Base-by-base conservation (phyloP, 495 filamentous ascomycete genomes). In the Penicillium goetzii region DNA sequence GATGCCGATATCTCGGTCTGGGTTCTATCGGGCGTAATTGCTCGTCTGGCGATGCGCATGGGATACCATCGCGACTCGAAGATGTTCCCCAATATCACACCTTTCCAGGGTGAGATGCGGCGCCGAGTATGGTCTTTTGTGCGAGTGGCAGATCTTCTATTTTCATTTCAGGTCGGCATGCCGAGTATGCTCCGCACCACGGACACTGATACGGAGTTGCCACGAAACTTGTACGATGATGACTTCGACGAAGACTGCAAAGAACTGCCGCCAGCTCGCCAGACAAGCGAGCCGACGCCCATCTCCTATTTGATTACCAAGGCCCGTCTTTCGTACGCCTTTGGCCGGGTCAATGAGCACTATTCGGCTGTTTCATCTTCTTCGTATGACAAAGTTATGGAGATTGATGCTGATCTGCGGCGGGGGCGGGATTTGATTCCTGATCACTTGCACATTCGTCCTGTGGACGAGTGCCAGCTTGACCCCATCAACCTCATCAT, bases 11-110 rank as follows among this genome's bases (percentile, higher is more conserved):
- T 90, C 11, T 89, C 88, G 12, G 80, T 96, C 11, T 96, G 93
- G 89, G 80, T 97, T 51, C 84, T 95, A 58, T 83, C 87, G 9
- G 90, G 91, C 23, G 86, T 96, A 68, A 87, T 96, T 62, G 88
- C 91, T 26, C 87, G 94, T 59, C 78, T 97, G 58, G 92, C 94
- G 11, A 92, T 97, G 83, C 85, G 92, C 28, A 97, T 97, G 92
- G 95, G 95, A 51, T 96, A 97, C 62, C 95, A 99, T 70, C 86
- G 96, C 59, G 95, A 99, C 72, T 86, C 91, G 15, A 90, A 89
- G 68, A 87, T 89, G 75, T 97, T 92, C 69, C 83, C 91, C 14
- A 88, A 87, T 55, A 89, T 99, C 63, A 86, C 88, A 5, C 90
- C 92, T 6, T 97, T 94, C 68, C 88, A 96, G 72, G 93, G 88